Base-by-base conservation (phyloP, 73 alveolate species). In the Paramecium tetraurelia region DNA sequence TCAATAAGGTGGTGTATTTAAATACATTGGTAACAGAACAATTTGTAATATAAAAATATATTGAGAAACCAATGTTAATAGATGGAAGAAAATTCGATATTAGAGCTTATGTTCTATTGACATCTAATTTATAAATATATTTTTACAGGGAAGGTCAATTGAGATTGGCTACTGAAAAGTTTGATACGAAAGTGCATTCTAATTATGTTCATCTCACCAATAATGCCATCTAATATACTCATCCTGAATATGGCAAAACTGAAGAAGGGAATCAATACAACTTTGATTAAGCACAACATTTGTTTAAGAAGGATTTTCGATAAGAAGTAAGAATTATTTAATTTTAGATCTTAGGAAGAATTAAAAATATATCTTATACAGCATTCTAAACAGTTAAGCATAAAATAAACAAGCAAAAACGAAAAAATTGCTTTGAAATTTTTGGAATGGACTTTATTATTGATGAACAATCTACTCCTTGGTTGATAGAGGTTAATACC, bases 401-500 rank as follows among this genome's bases (percentile, higher is more conserved):
- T 92, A 95, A 86, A 94, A 93, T 46, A 69, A 89, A 95, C 63
- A 95, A 95, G 38, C 18, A 57, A n/a, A 97, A 95, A 41, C 84
- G 99, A 93, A 93, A 93, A 87, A 41, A 85, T 71, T 96, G 99
- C 94, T 97, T 97, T 95, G 99, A 97, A 70, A 88, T 97, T 14
- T 97, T 97, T 92, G 99, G 99, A 36, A 96, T 95, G 94, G 99
- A 97, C 92, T 97, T 96, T 94, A 94, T 97, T 83, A 71, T 97
- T 33, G 99, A 97, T 94, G 98, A 96, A 68, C 93, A 96, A 68
- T 94, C 95, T 57, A 93, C 84, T 48, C 96, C 98, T 22, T 97
- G 98, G 97, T 95, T 97, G 36, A 96, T 97, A 53, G 99, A 97
- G 77, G 98, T 97, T 16, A 97, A 97, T 89, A 97, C 99, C 2